Evolutionary conservation across 768 basidiomycete species (phyloP).

Genomic region (Termitomyces sp.): DNA sequence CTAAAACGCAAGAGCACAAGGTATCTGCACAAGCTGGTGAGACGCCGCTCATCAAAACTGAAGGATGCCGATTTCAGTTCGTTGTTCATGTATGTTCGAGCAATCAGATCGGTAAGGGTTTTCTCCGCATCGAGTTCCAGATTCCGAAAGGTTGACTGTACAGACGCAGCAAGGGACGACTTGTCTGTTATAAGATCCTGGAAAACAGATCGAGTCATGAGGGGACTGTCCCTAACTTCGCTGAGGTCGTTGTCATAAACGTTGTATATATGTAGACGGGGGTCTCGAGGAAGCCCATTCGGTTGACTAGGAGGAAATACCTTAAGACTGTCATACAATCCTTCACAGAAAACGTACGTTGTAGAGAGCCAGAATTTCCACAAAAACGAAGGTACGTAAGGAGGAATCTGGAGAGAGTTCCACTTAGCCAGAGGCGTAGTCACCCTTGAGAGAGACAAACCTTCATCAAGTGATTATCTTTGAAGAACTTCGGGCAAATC

Average conservation of each 20-base stretch:
- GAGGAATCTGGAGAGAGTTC: no score
- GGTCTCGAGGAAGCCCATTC: slow-evolving; percentile 25
- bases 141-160: slow-evolving; percentile 37
- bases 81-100: slow-evolving; percentile 26
- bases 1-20: slow-evolving; percentile 57
- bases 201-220: slow-evolving; percentile 33
- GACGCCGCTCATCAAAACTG: slow-evolving; percentile 22
- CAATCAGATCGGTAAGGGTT: slow-evolving; percentile 33
- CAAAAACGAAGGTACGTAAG: no score
- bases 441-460: no score
- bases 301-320: slow-evolving; percentile 9
- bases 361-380: no score
- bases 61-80: slow-evolving; percentile 24
- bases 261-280: slow-evolving; percentile 49
- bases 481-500: no score
- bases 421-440: no score
- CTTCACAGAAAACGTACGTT: no score
- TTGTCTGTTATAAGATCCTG: slow-evolving; percentile 26
- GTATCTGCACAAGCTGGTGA: slow-evolving; percentile 44
- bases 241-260: slow-evolving; percentile 47
- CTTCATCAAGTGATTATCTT: no score
- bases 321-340: no score
- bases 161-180: slow-evolving; percentile 37
- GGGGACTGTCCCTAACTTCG: slow-evolving; percentile 38
- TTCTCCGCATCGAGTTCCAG: slow-evolving; percentile 41